These are phyloP conservation scores for Fusarium nygamai DNA, from an alignment of 2,329 filamentous ascomycete genomes.

Conservation along the genomic window DNA sequence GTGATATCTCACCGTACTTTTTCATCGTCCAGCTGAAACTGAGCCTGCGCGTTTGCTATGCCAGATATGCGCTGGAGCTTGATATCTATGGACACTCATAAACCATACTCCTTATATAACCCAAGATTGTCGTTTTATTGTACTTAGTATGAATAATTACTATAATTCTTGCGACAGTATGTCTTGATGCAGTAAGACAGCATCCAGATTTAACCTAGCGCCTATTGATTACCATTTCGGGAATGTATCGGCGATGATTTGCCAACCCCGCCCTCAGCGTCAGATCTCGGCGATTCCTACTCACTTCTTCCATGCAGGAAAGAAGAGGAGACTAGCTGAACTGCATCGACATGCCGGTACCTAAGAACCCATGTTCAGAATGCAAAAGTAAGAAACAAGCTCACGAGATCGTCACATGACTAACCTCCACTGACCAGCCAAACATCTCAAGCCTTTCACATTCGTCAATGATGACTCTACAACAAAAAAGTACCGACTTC, in stretches of 20 bases:
- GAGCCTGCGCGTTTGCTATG: neutral
- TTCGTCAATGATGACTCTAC: too few species aligned
- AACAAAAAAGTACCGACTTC: too few species aligned
- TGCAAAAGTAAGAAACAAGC: constrained; percentile 23
- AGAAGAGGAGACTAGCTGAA: neutral
- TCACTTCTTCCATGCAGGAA: neutral
- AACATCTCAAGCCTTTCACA: constrained; percentile 16
- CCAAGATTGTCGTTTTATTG: fast-evolving
- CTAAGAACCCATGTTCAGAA: constrained; percentile 32
- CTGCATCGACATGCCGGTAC: constrained; percentile 4
- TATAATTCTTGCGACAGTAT: too few species aligned
- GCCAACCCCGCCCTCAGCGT: neutral
- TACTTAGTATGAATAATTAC: too few species aligned
- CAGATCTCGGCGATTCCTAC: constrained; percentile 10
- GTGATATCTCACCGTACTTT: neutral
- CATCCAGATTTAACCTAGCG: neutral
- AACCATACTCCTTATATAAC: too few species aligned
- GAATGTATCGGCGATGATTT: neutral
- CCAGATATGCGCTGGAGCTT: neutral
- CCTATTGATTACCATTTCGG: neutral
- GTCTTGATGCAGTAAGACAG: neutral
- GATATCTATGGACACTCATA: fast-evolving
- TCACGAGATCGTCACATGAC: too few species aligned
- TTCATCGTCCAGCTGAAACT: too few species aligned
- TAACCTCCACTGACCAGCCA: constrained; percentile 6